phyloP scores from a whole-genome alignment of 106 monocot genomes.

The Dendrobium huoshanense region DNA sequence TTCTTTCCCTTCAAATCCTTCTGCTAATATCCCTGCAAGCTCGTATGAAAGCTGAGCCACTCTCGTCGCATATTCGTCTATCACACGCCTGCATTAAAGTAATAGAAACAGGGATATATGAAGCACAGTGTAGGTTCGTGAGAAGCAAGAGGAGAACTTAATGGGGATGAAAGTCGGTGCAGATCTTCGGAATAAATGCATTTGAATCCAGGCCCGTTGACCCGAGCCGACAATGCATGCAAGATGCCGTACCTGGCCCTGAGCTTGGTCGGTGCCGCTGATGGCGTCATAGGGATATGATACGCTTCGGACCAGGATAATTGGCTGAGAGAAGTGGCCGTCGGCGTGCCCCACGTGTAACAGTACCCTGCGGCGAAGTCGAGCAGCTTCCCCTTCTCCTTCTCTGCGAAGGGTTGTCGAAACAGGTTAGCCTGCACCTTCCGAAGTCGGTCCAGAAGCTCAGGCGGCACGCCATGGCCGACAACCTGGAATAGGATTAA shows the following conservation, averaged over 20 bases:
- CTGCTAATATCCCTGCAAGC: slow-evolving; percentile 22
- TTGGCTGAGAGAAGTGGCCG: slow-evolving; percentile 20
- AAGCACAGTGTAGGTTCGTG: too few relatives aligned
- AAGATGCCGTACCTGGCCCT: slow-evolving; percentile 16
- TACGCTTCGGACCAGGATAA: slow-evolving; percentile 41
- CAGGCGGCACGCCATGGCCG: slow-evolving; percentile 20
- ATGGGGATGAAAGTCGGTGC: background rate
- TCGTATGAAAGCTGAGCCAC: slow-evolving; percentile 19
- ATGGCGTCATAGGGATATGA: slow-evolving; percentile 17
- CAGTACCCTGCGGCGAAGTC: slow-evolving; percentile 10
- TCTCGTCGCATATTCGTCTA: slow-evolving; percentile 25
- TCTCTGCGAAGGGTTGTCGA: slow-evolving; percentile 26
- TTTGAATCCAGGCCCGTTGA: background rate
- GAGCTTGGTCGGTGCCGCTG: background rate
- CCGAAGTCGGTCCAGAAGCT: slow-evolving; percentile 13
- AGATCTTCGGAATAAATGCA: background rate
- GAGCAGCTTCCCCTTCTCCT: slow-evolving; percentile 5
- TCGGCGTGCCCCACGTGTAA: slow-evolving; percentile 31
- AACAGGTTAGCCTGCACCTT: slow-evolving; percentile 12
- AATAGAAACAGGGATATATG: too few relatives aligned
- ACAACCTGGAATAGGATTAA: slow-evolving; percentile 20
- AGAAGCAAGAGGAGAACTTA: too few relatives aligned
- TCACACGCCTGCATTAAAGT: slow-evolving; percentile 9
- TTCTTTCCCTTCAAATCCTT: slow-evolving; percentile 15
- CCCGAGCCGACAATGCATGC: slow-evolving; percentile 1